These are phyloP conservation scores for Seiridium cupressi DNA, from an alignment of 2,329 filamentous ascomycete genomes.

Conservation along the genomic window DNA sequence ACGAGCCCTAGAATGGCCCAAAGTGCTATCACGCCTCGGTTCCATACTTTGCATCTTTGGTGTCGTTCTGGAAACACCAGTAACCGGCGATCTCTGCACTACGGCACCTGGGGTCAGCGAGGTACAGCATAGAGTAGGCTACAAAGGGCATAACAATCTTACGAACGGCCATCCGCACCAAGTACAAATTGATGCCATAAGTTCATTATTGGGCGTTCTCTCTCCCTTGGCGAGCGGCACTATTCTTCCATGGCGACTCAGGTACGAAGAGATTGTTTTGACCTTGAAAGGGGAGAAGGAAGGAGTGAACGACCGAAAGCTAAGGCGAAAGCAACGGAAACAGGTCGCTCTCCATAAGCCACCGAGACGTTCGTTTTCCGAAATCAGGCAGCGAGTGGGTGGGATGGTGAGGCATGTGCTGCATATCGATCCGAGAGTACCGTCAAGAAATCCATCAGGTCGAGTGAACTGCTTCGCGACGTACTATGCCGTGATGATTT, in stretches of 20 bases:
- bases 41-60: too few relatives aligned
- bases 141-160: too few relatives aligned
- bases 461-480: conserved; percentile 20
- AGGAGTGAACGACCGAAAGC: not conserved
- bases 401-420: conserved; percentile 22
- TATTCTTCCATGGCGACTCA: not conserved
- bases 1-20: not conserved
- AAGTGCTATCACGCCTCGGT: too few relatives aligned
- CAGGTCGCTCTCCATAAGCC: conserved; percentile 24
- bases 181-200: too few relatives aligned
- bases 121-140: too few relatives aligned
- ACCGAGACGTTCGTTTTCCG: conserved; percentile 15
- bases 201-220: not conserved
- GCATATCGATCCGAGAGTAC: conserved; percentile 20
- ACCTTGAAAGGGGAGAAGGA: not conserved
- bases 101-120: too few relatives aligned
- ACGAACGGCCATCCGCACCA: too few relatives aligned
- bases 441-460: conserved; percentile 11
- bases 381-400: conserved; percentile 21
- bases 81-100: too few relatives aligned
- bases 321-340: conserved; percentile 23
- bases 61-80: too few relatives aligned
- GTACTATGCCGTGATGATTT: conserved; percentile 22
- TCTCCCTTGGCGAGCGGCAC: not conserved
- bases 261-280: not conserved